Evolutionary conservation across 306 rosid species (phyloP).

Genomic region (Quercus wislizeni): DNA sequence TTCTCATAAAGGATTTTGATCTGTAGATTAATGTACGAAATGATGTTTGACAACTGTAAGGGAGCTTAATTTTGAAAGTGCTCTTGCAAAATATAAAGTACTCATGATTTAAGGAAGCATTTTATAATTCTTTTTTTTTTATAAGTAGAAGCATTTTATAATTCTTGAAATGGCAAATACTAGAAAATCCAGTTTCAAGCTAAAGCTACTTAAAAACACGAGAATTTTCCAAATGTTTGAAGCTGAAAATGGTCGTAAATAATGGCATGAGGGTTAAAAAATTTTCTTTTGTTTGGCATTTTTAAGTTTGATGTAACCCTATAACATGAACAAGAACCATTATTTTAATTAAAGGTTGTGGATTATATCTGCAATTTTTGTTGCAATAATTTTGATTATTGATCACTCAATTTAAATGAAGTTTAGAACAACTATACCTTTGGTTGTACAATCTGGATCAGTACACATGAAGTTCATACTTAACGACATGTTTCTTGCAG

Average conservation of each 20-base stretch:
- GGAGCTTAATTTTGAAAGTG: slow-evolving; percentile 7
- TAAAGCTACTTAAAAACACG: background rate
- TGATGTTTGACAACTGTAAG: background rate
- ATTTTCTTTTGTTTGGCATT: background rate
- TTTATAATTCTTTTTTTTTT: background rate
- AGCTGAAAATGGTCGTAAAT: background rate
- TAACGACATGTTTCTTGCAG: slow-evolving; percentile 41
- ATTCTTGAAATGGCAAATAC: slow-evolving; percentile 4
- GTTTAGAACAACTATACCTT: background rate
- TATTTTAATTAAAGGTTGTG: background rate
- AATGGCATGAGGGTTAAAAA: background rate
- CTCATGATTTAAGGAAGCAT: slow-evolving; percentile 2
- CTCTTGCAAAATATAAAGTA: background rate
- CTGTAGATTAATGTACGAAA: background rate
- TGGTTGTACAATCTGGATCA: slow-evolving; percentile 9
- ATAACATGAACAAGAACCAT: background rate
- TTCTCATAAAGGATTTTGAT: slow-evolving; percentile 3
- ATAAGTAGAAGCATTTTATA: background rate
- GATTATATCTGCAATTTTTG: background rate
- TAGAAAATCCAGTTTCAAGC: background rate
- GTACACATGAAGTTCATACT: slow-evolving; percentile 8
- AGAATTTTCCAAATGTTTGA: background rate
- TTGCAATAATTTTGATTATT: background rate
- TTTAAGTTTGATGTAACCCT: background rate
- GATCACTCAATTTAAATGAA: slow-evolving; percentile 7